phyloP scores from a whole-genome alignment of 768 basidiomycete species.

The Podaxis sp. region DNA sequence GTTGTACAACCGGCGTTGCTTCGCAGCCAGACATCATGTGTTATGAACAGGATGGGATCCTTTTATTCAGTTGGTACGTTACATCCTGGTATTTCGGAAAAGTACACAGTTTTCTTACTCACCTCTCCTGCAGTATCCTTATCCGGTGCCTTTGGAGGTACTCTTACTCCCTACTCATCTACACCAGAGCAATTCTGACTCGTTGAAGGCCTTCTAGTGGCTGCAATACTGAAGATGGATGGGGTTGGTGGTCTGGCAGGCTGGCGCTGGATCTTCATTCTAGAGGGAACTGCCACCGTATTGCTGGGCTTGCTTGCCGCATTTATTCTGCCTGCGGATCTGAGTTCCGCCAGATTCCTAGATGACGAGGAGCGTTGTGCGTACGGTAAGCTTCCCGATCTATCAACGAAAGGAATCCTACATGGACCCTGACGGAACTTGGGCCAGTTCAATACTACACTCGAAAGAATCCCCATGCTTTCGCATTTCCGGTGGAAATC shows the following conservation, averaged over 20 bases:
- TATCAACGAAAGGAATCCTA: conserved; percentile 23
- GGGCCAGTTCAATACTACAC: not conserved
- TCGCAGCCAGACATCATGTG: too few species aligned
- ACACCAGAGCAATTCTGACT: not conserved
- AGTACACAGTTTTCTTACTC: conserved; percentile 27
- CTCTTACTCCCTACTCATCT: conserved; percentile 34
- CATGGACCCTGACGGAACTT: not conserved
- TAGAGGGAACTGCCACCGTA: conserved; percentile 28
- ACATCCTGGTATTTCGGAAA: conserved; percentile 24
- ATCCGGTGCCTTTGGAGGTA: conserved; percentile 35
- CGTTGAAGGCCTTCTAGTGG: conserved; percentile 34
- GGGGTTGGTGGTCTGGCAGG: conserved; percentile 26
- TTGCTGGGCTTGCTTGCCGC: conserved; percentile 24
- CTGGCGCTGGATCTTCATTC: conserved; percentile 34
- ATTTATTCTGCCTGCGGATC: conserved; percentile 13
- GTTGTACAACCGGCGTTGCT: too few species aligned
- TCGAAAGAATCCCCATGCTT: conserved; percentile 26
- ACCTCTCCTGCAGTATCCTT: conserved; percentile 26
- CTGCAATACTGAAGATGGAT: conserved; percentile 26
- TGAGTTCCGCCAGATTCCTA: conserved; percentile 25
- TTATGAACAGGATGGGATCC: conserved; percentile 27
- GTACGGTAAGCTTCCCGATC: conserved; percentile 29
- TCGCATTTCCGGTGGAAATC: conserved; percentile 4
- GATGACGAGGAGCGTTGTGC: conserved; percentile 27
- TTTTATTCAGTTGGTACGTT: conserved; percentile 36